Conservation (phyloP, 495 filamentous ascomycete species). For the Aspergillus kassunensis region DNA sequence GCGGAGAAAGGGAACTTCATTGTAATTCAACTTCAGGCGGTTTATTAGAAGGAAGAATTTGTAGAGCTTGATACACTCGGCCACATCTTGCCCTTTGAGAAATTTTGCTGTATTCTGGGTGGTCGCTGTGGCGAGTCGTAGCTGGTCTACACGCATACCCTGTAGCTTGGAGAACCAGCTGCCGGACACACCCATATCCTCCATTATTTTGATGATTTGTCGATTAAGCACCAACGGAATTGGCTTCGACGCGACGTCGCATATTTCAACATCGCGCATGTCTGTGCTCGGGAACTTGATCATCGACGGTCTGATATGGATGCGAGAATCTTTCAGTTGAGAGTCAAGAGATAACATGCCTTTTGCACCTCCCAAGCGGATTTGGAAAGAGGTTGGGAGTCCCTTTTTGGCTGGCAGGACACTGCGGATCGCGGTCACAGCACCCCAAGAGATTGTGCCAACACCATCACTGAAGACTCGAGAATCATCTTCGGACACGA, state of each 20-base stretch:
- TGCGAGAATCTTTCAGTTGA: constrained; percentile 45
- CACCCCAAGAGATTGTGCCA: constrained; percentile 60
- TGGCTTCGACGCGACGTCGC: constrained; percentile 59
- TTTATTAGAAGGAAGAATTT: constrained; percentile 54
- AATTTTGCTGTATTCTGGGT: constrained; percentile 59
- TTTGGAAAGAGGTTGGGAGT: constrained; percentile 55
- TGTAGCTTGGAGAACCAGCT: constrained; percentile 61
- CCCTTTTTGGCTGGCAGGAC: constrained; percentile 25
- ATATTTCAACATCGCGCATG: constrained; percentile 63
- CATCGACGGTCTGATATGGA: constrained; percentile 70
- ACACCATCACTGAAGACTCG: constrained; percentile 77
- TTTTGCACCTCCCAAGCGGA: constrained; percentile 60
- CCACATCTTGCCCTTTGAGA: constrained; percentile 52
- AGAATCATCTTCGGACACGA: constrained; percentile 26
- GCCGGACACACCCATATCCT: constrained; percentile 58
- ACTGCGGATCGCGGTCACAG: constrained; percentile 40
- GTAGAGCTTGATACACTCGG: constrained; percentile 49
- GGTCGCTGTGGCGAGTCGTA: constrained; percentile 52
- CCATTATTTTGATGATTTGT: constrained; percentile 77
- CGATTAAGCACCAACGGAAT: constrained; percentile 69
- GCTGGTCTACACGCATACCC: constrained; percentile 46
- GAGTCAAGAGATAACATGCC: constrained; percentile 68
- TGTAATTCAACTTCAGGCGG: constrained; percentile 55
- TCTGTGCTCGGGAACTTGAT: constrained; percentile 64
- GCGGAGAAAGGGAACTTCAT: constrained; percentile 60